Evolutionary conservation across 1,284 basidiomycete species (phyloP), one percentile per base, ranked within the genome.

Genomic region (Phellinidium pouzarii): DNA sequence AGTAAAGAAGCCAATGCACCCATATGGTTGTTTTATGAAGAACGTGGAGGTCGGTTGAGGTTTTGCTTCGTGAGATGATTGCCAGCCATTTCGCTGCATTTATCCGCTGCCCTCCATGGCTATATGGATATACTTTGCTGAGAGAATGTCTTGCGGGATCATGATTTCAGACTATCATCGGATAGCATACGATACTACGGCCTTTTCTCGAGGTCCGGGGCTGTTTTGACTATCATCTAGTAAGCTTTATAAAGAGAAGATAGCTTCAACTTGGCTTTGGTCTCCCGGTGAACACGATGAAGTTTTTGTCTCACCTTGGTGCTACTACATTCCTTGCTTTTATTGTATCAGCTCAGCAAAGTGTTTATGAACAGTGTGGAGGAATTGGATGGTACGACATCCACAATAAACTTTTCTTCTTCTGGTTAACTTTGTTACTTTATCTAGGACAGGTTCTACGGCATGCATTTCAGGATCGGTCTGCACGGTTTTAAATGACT

Each of bases 311-410:
- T 2, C 31, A 14, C 14, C 31, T 34, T 8, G 31, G 31, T 34
- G 31, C 31, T 14, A 34, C 11, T 14, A 14, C 31, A 34, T 14
- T 34, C 22, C 22, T 44, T 2, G 25, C 25, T n/a, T 26, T 22
- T 26, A 23, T 14, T 14, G 69, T 48, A 67, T 7, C 23, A 26
- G 65, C 64, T 17, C 65, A 68, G 45, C 55, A 61, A 19, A 62
- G 65, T 3, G 54, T 72, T 4, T 75, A 74, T 57, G 64, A 60
- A 14, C 75, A 78, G 58, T 77, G 76, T 54, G 76, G 76, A 42
- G 75, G 76, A 4, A 73, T 68, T 47, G 73, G 73, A 64, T 77
- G 76, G 75, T 74, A 54, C 59, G 66, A 44, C n/a, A 23, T 20
- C 36, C 31, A 17, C 53, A 7, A 19, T 23, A 9, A 9, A 22